Percentiles rank a stretch among this genome's conserved stretches.
Evolutionary conservation across 148 eudicot genomes (phyloP).

Genomic region (Cornus suecica): DNA sequence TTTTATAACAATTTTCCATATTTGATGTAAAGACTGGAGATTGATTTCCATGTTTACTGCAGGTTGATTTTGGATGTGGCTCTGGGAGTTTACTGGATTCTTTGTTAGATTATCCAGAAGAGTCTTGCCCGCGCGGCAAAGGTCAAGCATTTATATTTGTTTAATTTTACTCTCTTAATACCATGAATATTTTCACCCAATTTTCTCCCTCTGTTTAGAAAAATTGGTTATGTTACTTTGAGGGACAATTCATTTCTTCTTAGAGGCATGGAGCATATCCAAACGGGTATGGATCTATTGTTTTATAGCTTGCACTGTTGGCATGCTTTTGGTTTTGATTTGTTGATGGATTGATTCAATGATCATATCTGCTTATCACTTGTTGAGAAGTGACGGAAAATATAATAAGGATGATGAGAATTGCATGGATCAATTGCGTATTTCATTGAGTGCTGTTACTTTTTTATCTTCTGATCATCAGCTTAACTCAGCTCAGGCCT

Average conservation of each 20-base stretch:
- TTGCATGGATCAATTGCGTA: not conserved
- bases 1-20: not conserved
- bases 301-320: not conserved
- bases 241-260: not conserved
- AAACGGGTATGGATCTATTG: not conserved
- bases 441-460: not conserved
- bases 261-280: not conserved
- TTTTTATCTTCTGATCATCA: not conserved
- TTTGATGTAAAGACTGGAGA: slow-evolving; percentile 3
- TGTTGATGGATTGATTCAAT: not conserved
- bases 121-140: slow-evolving; percentile 89
- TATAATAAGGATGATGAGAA: not conserved
- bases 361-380: not conserved
- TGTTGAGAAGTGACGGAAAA: not conserved
- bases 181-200: not conserved
- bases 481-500: not conserved
- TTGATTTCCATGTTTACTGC: slow-evolving; percentile 23
- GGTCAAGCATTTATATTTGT: slow-evolving; percentile 31
- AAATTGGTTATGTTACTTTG: not conserved
- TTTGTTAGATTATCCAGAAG: slow-evolving; percentile 60
- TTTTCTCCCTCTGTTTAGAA: not conserved
- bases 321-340: no score
- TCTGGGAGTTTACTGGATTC: slow-evolving; percentile 93
- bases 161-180: not conserved
- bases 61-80: slow-evolving; percentile 99